Conservation (phyloP, 768 basidiomycete genomes). For the Mycena amicta region DNA sequence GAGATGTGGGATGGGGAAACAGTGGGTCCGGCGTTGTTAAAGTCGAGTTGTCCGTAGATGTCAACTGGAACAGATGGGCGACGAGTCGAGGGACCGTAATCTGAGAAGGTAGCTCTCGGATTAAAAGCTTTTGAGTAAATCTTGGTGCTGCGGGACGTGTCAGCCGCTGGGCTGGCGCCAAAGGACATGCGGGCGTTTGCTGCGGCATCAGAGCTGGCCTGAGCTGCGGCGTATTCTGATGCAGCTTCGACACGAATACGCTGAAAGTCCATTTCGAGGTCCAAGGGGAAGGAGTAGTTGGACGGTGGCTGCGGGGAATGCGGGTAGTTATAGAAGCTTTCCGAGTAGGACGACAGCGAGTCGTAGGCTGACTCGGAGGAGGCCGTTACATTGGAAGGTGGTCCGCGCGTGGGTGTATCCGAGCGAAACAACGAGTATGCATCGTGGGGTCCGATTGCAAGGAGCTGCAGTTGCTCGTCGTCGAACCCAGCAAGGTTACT, state of each 20-base stretch:
- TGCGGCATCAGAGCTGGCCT: constrained; percentile 43
- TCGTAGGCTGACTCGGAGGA: constrained; percentile 80
- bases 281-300: constrained; percentile 61
- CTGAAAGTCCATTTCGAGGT: constrained; percentile 76
- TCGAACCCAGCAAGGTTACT: constrained; percentile 67
- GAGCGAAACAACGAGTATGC: constrained; percentile 66
- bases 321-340: constrained; percentile 69
- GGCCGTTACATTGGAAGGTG: constrained; percentile 77
- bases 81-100: constrained; percentile 61
- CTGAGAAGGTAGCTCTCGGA: constrained; percentile 61
- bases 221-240: constrained; percentile 55
- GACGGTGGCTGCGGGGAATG: constrained; percentile 51
- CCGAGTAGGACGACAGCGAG: constrained; percentile 66
- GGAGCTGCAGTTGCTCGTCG: constrained; percentile 61
- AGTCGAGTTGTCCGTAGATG: constrained; percentile 55
- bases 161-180: constrained; percentile 46
- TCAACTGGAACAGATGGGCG: constrained; percentile 47
- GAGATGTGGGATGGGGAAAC: constrained; percentile 62
- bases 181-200: constrained; percentile 52
- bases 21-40: constrained; percentile 47
- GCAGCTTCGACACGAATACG: constrained; percentile 55
- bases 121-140: constrained; percentile 38
- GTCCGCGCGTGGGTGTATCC: constrained; percentile 65
- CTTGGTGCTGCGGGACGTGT: constrained; percentile 32
- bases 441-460: constrained; percentile 66